phyloP scores from a whole-genome alignment of 192 early-diverging fungal genomes.

The Mortierella antarctica region DNA sequence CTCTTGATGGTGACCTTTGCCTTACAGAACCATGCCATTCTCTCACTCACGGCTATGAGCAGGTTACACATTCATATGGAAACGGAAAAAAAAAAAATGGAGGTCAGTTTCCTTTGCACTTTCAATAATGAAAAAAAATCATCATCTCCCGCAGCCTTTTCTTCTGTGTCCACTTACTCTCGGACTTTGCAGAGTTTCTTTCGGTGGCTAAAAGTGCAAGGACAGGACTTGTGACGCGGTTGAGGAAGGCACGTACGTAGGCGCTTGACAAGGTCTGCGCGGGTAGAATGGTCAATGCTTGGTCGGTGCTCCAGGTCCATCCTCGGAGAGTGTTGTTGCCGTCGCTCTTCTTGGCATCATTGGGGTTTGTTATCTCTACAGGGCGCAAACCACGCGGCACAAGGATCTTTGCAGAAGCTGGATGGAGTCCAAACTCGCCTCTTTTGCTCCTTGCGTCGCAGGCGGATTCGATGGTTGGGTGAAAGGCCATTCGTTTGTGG shows the following conservation, averaged over 20 bases:
- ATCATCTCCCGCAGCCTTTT: neutral
- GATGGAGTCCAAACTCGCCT: neutral
- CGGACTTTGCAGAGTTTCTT: neutral
- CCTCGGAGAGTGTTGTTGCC: neutral
- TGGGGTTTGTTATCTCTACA: neutral
- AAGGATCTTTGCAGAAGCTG: neutral
- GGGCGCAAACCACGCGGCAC: conserved; percentile 17
- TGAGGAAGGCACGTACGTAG: conserved; percentile 17
- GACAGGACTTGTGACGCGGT: conserved; percentile 11
- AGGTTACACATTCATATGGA: neutral
- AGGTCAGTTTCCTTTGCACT: neutral
- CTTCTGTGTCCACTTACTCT: neutral
- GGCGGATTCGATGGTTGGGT: conserved; percentile 9
- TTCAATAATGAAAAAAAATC: neutral
- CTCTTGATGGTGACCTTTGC: too few species aligned
- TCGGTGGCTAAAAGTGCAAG: conserved; percentile 13
- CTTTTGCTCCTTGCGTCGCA: neutral
- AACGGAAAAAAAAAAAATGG: neutral
- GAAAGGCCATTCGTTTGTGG: conserved; percentile 10
- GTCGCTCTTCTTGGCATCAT: neutral
- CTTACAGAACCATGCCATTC: too few species aligned
- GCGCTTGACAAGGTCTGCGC: conserved; percentile 25
- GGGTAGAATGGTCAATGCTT: conserved; percentile 14
- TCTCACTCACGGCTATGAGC: neutral
- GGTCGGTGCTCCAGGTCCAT: conserved; percentile 27